Evolutionary conservation across 78 protist genomes (phyloP).

Genomic region (Reticulomyxa filosa): DNA sequence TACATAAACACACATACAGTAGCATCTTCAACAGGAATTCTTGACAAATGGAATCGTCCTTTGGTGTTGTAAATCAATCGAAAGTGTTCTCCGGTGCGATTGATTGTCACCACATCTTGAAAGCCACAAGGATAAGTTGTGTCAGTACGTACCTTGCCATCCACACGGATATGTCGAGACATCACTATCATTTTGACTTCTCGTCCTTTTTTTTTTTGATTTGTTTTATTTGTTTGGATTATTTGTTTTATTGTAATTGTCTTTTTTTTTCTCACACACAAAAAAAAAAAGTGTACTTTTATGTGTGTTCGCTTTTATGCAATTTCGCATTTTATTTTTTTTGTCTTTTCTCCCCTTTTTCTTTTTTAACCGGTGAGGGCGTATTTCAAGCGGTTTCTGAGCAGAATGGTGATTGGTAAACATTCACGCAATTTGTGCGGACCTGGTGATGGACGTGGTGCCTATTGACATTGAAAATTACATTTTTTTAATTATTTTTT

Average conservation of each 20-base stretch:
- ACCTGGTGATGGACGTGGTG: constrained; percentile 86
- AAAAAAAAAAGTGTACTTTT: no score
- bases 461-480: no score
- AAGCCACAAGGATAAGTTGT: constrained; percentile 92
- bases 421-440: constrained; percentile 99
- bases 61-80: constrained; percentile 91
- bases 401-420: constrained; percentile 74
- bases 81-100: constrained; percentile 85
- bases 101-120: constrained; percentile 78
- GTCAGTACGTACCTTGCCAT: constrained; percentile 90
- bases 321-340: no score
- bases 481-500: no score
- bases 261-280: no score
- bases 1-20: no score
- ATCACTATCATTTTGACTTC: constrained; percentile 73
- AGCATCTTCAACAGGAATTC: constrained; percentile 74
- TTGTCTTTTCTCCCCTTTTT: no score
- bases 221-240: no score
- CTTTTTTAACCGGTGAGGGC: constrained; percentile 92
- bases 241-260: no score
- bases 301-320: no score
- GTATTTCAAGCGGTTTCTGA: constrained; percentile 93
- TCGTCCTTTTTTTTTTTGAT: no score
- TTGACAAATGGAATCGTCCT: constrained; percentile 89
- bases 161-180: constrained; percentile 82